Evolutionary conservation across 192 early-diverging fungal species (phyloP), one percentile per base, ranked within the genome.

Genomic region (Fimicolochytrium jonesii): DNA sequence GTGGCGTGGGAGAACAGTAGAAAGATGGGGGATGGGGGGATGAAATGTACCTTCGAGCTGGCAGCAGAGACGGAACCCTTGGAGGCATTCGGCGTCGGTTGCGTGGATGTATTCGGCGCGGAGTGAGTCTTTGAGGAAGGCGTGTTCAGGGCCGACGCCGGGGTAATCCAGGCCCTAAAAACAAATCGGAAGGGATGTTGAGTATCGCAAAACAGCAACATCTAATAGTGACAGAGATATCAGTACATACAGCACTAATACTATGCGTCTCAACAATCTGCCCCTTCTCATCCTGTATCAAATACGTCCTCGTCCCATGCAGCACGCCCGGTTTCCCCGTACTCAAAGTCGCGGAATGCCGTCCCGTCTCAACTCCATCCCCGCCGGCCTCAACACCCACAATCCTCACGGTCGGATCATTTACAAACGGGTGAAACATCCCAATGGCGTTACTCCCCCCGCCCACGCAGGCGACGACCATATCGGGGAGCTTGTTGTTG

Each of bases 361-460:
- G 72, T 18, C 75, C 82, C 3, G 94, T 94, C 64, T 92, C 87
- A 7, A 92, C 68, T 45, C 96, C 96, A 45, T 90, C 88, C 39
- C 94, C 96, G 31, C 87, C 96, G 23, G 96, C 96, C 71, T 99
- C 96, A 35, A 92, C 92, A 69, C 94, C 96, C 57, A 95, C 67
- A 51, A 97, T 88, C 22, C 85, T 74, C 6, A 99, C 94, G n/a
- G 70, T 61, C 54, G 78, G 77, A 67, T 97, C 91, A 9, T 92
- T 69, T 34, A 95, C 81, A 71, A 94, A 96, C 11, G 96, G 93
- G 61, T 93, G 84, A 81, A 99, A 99, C 79, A 95, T 87, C 66
- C 96, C 96, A 69, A 99, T 99, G 41, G 96, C 80, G 68, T 98
- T 98, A 64, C 88, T 90, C 42, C 96, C 96, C 53, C 96, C 94